Base-by-base conservation (phyloP, 140 eudicot species). In the Bidens hawaiensis region DNA sequence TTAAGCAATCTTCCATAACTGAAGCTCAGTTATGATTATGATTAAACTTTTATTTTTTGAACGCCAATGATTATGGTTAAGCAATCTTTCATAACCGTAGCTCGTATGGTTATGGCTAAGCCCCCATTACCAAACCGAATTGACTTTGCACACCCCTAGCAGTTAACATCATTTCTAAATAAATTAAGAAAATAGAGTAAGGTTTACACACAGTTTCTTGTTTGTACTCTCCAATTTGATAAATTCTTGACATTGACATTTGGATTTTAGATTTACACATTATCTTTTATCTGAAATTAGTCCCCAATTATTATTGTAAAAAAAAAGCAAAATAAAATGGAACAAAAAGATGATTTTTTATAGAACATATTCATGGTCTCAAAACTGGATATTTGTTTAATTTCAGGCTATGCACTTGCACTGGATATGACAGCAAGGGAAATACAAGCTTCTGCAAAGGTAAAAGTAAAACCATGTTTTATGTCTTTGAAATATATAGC, bases 391-490 rank as follows among this genome's bases (percentile, higher is more conserved):
- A 31, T 30, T 19, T 72, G 58, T 28, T 64, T 50, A 38, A 22
- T 72, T 80, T 61, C 82, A 90, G 98, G 98, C 22, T 91, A 91
- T 87, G 98, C 98, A 46, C 86, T 91, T 78, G 98, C 83, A 50
- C 49, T 91, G 81, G 98, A 91, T 53, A 91, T 87, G 98, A 91
- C 98, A 64, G 98, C 98, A 23, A 80, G 96, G 81, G 96, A 87
- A 75, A 85, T 91, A 72, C 98, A 91, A 74, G 67, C 96, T 75
- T 46, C 82, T 53, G 94, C 95, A 23, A 91, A 87, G 98, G 96
- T 89, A 61, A n/a, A n/a, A n/a, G n/a, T n/a, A n/a, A 75, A 52
- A 15, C 69, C 21, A 51, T 31, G 43, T 22, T 24, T 23, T 10
- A 26, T 24, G 31, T 74, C 50, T 17, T 59, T 7, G 27, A 24